phyloP scores from a whole-genome alignment of 441 rosid species.

The Rhodomyrtus psidioides region DNA sequence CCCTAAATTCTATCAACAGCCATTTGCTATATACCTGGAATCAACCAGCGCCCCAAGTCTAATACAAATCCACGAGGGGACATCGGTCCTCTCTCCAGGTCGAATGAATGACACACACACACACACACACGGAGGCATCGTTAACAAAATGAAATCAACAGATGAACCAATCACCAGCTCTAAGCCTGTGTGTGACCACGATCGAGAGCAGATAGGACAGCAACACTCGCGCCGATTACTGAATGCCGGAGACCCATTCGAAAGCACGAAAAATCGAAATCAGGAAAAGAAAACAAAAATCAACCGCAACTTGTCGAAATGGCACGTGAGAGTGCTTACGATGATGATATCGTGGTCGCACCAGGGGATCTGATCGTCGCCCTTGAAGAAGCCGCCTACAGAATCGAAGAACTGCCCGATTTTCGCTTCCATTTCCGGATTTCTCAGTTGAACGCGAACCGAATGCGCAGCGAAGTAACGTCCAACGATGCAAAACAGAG shows the following conservation, averaged over 20 bases:
- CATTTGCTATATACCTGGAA: neutral
- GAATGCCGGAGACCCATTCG: neutral
- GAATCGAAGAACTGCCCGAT: conserved; percentile 12
- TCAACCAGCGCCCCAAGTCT: neutral
- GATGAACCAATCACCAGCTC: neutral
- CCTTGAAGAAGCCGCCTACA: conserved; percentile 11
- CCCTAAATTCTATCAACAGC: neutral
- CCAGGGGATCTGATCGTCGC: conserved; percentile 20
- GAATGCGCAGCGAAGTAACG: neutral
- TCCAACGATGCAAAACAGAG: neutral
- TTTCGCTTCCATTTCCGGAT: conserved; percentile 2
- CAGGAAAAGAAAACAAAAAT: neutral
- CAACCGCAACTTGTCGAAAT: neutral
- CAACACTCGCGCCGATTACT: neutral
- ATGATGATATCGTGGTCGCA: conserved; percentile 14
- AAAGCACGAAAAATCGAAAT: neutral
- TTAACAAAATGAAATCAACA: neutral
- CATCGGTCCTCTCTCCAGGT: neutral
- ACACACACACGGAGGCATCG: neutral
- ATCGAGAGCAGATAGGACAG: neutral
- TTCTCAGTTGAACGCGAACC: neutral
- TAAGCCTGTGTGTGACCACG: neutral
- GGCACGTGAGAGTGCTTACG: neutral
- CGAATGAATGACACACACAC: neutral
- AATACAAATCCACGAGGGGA: neutral